These are phyloP conservation scores for Tagetes patula DNA, from an alignment of 129 eudicot species.

Conservation along the genomic window DNA sequence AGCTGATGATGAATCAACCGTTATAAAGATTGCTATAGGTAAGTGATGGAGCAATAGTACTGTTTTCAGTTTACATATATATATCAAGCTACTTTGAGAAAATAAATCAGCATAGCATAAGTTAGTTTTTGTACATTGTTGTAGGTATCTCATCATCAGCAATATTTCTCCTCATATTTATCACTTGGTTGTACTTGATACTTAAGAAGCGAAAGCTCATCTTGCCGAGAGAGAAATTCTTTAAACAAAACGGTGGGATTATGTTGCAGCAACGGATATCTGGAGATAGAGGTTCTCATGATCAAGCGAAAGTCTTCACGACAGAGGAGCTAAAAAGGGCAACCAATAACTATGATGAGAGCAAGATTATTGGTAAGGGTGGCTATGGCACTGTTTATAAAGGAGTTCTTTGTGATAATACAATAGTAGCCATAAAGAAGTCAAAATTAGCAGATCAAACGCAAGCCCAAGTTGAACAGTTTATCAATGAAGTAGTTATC, in stretches of 20 bases:
- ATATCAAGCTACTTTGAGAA: background rate
- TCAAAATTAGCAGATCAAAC: slow-evolving; percentile 29
- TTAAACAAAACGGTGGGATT: slow-evolving; percentile 51
- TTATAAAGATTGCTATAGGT: slow-evolving; percentile 14
- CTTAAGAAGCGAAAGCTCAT: slow-evolving; percentile 32
- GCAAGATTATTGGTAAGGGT: slow-evolving; percentile 47
- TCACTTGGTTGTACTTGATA: slow-evolving; percentile 30
- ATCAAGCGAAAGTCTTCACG: slow-evolving; percentile 34
- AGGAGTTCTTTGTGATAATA: slow-evolving; percentile 41
- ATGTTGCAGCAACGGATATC: slow-evolving; percentile 39
- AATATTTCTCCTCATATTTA: slow-evolving; percentile 13
- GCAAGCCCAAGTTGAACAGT: slow-evolving; percentile 41
- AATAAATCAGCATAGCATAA: background rate
- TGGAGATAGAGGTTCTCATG: slow-evolving; percentile 18
- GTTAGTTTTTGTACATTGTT: slow-evolving; percentile 5
- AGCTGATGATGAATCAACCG: background rate
- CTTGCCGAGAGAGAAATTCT: slow-evolving; percentile 30
- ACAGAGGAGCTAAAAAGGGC: slow-evolving; percentile 41
- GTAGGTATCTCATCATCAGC: slow-evolving; percentile 28
- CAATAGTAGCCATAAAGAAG: slow-evolving; percentile 47
- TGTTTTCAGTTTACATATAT: background rate
- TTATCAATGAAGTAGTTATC: slow-evolving; percentile 48
- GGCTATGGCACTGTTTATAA: slow-evolving; percentile 52
- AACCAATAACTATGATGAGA: slow-evolving; percentile 46
- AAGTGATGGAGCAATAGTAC: background rate